phyloP scores from a whole-genome alignment of 371 early-diverging fungal genomes.

The Batkoa obscura region DNA sequence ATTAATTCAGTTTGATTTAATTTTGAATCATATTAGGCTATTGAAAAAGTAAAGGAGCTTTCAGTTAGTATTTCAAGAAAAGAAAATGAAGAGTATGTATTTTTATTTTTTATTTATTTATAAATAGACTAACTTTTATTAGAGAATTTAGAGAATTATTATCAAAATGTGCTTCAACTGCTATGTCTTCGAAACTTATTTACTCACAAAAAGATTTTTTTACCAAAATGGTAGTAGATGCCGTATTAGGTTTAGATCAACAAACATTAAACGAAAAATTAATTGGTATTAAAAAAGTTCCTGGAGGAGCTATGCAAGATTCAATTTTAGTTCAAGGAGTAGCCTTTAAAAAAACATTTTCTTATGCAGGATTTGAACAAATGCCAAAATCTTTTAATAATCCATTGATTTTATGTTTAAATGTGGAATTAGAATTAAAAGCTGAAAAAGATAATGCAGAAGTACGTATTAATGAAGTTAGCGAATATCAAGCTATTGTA shows the following conservation, averaged over 20 bases:
- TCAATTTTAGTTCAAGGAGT: slow-evolving; percentile 95
- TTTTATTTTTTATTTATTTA: background rate
- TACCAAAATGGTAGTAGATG: slow-evolving; percentile 97
- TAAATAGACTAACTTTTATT: background rate
- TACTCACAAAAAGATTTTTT: slow-evolving; percentile 95
- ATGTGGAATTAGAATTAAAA: slow-evolving; percentile 99
- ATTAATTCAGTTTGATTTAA: background rate
- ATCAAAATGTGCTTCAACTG: slow-evolving; percentile 91
- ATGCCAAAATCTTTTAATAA: slow-evolving; percentile 94
- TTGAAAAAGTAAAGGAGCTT: slow-evolving; percentile 71
- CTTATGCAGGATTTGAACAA: slow-evolving; percentile 99
- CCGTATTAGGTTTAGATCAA: slow-evolving; percentile 84
- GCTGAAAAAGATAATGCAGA: slow-evolving; percentile 99
- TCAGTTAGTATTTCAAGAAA: slow-evolving; percentile 51
- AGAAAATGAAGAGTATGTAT: slow-evolving; percentile 41
- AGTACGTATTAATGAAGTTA: slow-evolving; percentile 89
- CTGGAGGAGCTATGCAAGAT: slow-evolving; percentile 98
- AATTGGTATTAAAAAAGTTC: slow-evolving; percentile 96
- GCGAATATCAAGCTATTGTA: slow-evolving; percentile 98
- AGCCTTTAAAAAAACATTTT: slow-evolving; percentile 99
- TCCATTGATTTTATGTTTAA: slow-evolving; percentile 89
- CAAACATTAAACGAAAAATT: slow-evolving; percentile 78
- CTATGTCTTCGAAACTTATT: slow-evolving; percentile 98
- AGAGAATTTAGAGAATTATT: slow-evolving; percentile 80
- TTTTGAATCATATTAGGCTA: slow-evolving; percentile 23